Conservation (phyloP, 2,329 filamentous ascomycete genomes). For the Talaromyces funiculosus region DNA sequence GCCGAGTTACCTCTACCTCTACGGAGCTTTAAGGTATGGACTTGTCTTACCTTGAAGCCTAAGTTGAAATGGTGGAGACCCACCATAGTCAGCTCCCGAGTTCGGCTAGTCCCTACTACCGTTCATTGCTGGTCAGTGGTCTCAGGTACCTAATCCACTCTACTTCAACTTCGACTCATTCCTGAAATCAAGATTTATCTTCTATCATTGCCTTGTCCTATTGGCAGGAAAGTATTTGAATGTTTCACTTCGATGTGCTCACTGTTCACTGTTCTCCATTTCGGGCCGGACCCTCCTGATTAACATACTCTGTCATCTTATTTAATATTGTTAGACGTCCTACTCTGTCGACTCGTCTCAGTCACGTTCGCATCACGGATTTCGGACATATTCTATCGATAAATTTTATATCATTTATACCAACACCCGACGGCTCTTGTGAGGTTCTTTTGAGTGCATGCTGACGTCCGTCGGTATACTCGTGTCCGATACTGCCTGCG, state of each 20-base stretch:
- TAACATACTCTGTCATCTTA: not conserved
- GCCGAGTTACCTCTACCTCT: not conserved
- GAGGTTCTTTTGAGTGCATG: too few relatives aligned
- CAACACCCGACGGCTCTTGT: too few relatives aligned
- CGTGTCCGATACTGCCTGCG: not conserved
- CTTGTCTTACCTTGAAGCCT: not conserved
- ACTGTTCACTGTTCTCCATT: not conserved
- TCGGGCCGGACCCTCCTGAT: slow-evolving; percentile 1
- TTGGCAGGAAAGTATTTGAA: not conserved
- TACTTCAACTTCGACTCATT: not conserved
- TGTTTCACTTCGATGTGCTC: slow-evolving; percentile 2
- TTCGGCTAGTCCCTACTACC: not conserved
- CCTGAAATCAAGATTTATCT: not conserved
- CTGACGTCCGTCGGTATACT: not conserved
- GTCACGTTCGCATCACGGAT: not conserved
- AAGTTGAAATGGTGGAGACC: not conserved
- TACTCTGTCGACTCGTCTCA: not conserved
- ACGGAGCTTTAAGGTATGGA: not conserved
- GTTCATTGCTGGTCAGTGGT: not conserved
- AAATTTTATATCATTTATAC: not conserved
- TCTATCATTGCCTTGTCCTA: not conserved
- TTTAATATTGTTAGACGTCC: not conserved
- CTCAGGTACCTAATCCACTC: not conserved
- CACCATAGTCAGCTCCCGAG: not conserved
- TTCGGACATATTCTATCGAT: not conserved